Percentiles rank a stretch among this genome's conserved stretches.
Conservation (phyloP, 1,284 basidiomycete genomes). For the Sphagnurus paluster region DNA sequence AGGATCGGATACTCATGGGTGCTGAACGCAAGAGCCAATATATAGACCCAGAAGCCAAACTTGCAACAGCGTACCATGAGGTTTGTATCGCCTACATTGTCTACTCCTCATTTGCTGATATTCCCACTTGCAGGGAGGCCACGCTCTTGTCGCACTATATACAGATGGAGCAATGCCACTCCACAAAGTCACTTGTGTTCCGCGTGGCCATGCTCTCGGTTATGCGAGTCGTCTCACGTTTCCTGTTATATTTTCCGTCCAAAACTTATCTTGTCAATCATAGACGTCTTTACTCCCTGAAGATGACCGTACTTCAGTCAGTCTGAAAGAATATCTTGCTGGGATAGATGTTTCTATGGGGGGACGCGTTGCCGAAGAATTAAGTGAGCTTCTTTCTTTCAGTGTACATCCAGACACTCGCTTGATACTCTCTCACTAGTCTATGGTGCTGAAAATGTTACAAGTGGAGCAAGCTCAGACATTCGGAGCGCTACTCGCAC, state of each 20-base stretch:
- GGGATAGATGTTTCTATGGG: conserved; percentile 90
- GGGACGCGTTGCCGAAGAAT: conserved; percentile 90
- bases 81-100: conserved; percentile 31
- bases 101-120: background rate
- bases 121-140: conserved; percentile 66
- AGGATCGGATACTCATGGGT: conserved; percentile 95
- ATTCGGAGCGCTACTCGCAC: conserved; percentile 77
- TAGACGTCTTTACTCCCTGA: conserved; percentile 88
- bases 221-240: conserved; percentile 52
- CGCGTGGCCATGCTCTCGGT: conserved; percentile 90
- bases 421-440: conserved; percentile 44
- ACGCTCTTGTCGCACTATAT: conserved; percentile 88
- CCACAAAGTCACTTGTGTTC: conserved; percentile 95
- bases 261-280: conserved; percentile 17
- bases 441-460: conserved; percentile 85
- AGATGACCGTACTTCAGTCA: conserved; percentile 75
- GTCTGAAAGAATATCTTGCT: conserved; percentile 72
- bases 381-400: conserved; percentile 59
- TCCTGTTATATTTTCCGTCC: conserved; percentile 7
- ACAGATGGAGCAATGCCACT: conserved; percentile 93
- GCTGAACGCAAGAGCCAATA: conserved; percentile 88
- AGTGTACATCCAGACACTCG: conserved; percentile 2
- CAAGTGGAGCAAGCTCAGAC: conserved; percentile 90
- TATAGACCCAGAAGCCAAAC: conserved; percentile 83
- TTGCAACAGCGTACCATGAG: conserved; percentile 94